Evolutionary conservation across 2,329 filamentous ascomycete genomes (phyloP), one percentile per base, ranked within the genome.

Genomic region (Pseudogymnoascus sp.): DNA sequence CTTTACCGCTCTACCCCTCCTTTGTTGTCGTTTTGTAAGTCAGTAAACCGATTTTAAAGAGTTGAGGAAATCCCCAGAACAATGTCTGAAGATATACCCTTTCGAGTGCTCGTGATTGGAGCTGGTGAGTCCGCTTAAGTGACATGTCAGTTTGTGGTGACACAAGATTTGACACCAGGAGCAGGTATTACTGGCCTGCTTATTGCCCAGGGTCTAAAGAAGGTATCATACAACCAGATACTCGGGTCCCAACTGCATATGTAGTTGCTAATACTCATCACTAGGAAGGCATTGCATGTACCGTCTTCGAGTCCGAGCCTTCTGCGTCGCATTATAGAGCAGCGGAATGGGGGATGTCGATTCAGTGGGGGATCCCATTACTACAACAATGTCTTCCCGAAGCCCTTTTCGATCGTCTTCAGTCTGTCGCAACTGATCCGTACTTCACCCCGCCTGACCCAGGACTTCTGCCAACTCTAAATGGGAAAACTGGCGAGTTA

Each of bases 131-230:
- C 25, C n/a, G 28, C 28, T 18, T 33, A 33, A 33, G 28, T 9
- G 25, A 16, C 25, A 18, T 12, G 4, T 55, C 18, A 9, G n/a
- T 52, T 28, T 18, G 25, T 4, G 3, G 60, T 59, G 45, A 28
- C 23, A 38, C 16, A 25, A 25, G 31, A n/a, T 43, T 59, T 65
- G 21, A 64, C 33, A 43, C 40, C 61, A 4, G 4, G 3, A 21
- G 6, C 62, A 78, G 76, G 76, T 14, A 75, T 74, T 45, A 76
- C 75, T 14, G 76, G 76, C 7, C 75, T 77, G 61, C 71, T 75
- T 1, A 69, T 76, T 23, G 76, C 76, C 4, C 75, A 78, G 52
- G 76, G 76, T 2, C 67, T 78, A 7, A 75, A 74, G 65, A 77
- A 77, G 68, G 73, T 73, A 65, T 7, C 41, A n/a, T 5, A 40